phyloP scores from a whole-genome alignment of 371 early-diverging fungal genomes.

The Rhizopus microsporus region DNA sequence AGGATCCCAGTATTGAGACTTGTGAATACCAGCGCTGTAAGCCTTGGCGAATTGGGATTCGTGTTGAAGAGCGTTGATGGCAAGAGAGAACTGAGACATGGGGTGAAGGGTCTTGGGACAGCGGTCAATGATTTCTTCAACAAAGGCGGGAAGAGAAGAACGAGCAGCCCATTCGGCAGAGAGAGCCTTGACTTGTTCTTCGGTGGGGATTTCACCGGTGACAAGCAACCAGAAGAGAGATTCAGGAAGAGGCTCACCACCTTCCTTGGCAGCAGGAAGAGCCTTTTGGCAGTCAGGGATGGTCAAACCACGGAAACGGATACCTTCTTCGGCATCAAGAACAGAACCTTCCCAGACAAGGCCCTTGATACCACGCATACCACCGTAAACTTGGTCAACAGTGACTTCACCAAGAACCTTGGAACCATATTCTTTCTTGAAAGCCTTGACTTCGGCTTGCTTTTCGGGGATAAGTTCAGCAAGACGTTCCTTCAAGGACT shows the following conservation, averaged over 20 bases:
- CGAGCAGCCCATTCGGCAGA: slow-evolving; percentile 97
- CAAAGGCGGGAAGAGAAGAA: slow-evolving; percentile 87
- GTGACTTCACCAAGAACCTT: slow-evolving; percentile 93
- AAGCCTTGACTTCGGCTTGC: slow-evolving; percentile 91
- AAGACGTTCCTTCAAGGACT: slow-evolving; percentile 91
- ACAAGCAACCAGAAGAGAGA: slow-evolving; percentile 97
- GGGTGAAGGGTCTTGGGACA: slow-evolving; percentile 98
- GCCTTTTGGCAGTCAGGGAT: slow-evolving; percentile 95
- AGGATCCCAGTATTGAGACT: slow-evolving; percentile 96
- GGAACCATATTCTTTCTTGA: slow-evolving; percentile 88
- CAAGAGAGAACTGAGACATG: slow-evolving; percentile 97
- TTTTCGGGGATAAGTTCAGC: slow-evolving; percentile 91
- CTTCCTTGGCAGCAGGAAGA: slow-evolving; percentile 87
- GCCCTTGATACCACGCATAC: slow-evolving; percentile 99
- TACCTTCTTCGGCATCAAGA: slow-evolving; percentile 97
- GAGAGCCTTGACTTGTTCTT: slow-evolving; percentile 87
- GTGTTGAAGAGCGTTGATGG: slow-evolving; percentile 95
- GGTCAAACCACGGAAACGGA: slow-evolving; percentile 96
- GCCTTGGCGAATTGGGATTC: slow-evolving; percentile 96
- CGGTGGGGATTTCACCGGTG: slow-evolving; percentile 96
- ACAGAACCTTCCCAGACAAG: slow-evolving; percentile 98
- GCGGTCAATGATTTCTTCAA: slow-evolving; percentile 94
- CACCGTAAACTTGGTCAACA: slow-evolving; percentile 97
- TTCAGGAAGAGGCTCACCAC: slow-evolving; percentile 95
- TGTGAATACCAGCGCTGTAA: slow-evolving; percentile 92